Percentiles rank a stretch among this genome's conserved stretches.
Evolutionary conservation across 345 rosid species (phyloP).

Genomic region (Barbarea vulgaris): DNA sequence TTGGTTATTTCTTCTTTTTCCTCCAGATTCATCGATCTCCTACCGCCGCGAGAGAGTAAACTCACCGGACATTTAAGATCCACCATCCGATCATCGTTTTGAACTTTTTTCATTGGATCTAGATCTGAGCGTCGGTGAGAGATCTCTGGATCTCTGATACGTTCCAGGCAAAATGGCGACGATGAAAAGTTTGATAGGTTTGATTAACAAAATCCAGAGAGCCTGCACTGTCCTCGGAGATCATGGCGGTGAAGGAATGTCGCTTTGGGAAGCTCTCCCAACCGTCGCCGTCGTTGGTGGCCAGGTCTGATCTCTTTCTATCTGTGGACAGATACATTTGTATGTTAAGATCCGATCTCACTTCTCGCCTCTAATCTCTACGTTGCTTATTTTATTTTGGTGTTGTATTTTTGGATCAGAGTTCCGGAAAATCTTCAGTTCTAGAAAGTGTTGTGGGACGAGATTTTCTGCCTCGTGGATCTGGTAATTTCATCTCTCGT

Average conservation of each 20-base stretch:
- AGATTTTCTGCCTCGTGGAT: constrained; percentile 99
- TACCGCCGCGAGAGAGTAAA: constrained; percentile 14
- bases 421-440: constrained; percentile 98
- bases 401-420: constrained; percentile 46
- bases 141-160: constrained; percentile 34
- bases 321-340: constrained; percentile 1
- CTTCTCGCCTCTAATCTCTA: background rate
- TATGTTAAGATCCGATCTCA: constrained; percentile 18
- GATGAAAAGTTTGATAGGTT: constrained; percentile 93
- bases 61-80: constrained; percentile 24
- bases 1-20: constrained; percentile 4
- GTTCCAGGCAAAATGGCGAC: constrained; percentile 72
- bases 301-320: constrained; percentile 57
- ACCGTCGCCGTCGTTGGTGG: constrained; percentile 99
- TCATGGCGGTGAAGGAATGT: constrained; percentile 98
- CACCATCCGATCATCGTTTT: constrained; percentile 7
- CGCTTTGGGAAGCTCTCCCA: constrained; percentile 99
- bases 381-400: constrained; percentile 15
- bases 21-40: constrained; percentile 34
- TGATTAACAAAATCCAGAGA: constrained; percentile 93
- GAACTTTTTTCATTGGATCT: constrained; percentile 24
- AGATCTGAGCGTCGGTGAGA: constrained; percentile 30
- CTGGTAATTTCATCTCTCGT: constrained; percentile 57
- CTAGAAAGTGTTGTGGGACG: constrained; percentile 96
- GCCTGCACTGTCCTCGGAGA: constrained; percentile 97